Conservation (phyloP, 192 early-diverging fungal species). For the Gryganskiella cystojenkinii region DNA sequence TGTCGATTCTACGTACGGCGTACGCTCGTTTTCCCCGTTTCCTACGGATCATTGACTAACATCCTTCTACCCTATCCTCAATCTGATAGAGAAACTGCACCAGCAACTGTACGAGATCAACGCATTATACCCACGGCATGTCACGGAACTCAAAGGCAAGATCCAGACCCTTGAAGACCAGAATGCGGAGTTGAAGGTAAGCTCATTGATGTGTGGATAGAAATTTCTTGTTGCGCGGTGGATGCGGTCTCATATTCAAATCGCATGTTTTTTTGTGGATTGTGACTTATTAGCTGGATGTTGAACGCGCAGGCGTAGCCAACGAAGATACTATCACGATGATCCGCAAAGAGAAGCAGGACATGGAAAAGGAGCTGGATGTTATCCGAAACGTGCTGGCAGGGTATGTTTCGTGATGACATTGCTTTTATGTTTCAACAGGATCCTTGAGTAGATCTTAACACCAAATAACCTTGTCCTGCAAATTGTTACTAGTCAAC, state of each 20-base stretch:
- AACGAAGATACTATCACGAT: conserved; percentile 55
- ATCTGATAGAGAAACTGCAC: conserved; percentile 56
- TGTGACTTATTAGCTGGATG: conserved; percentile 36
- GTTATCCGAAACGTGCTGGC: conserved; percentile 41
- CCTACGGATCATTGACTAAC: background rate
- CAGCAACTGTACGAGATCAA: conserved; percentile 64
- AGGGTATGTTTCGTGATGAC: no score
- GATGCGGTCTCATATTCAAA: background rate
- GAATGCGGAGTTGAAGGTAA: conserved; percentile 59
- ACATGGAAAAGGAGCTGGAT: conserved; percentile 46
- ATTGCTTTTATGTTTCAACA: background rate
- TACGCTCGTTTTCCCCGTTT: background rate
- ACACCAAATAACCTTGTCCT: background rate
- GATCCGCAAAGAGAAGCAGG: conserved; percentile 51
- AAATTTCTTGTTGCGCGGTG: background rate
- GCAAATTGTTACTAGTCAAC: conserved; percentile 25
- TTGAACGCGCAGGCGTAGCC: conserved; percentile 50
- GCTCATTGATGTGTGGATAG: background rate
- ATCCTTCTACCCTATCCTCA: background rate
- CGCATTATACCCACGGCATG: conserved; percentile 59
- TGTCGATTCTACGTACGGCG: no score
- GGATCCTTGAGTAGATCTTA: no score
- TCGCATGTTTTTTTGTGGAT: background rate
- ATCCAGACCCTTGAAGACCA: conserved; percentile 61
- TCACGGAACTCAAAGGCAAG: conserved; percentile 57